A percentile compares a stretch with the other conserved stretches of the same genome.
Evolutionary conservation across 768 basidiomycete genomes (phyloP).

Genomic region (Tulasnella sp.): DNA sequence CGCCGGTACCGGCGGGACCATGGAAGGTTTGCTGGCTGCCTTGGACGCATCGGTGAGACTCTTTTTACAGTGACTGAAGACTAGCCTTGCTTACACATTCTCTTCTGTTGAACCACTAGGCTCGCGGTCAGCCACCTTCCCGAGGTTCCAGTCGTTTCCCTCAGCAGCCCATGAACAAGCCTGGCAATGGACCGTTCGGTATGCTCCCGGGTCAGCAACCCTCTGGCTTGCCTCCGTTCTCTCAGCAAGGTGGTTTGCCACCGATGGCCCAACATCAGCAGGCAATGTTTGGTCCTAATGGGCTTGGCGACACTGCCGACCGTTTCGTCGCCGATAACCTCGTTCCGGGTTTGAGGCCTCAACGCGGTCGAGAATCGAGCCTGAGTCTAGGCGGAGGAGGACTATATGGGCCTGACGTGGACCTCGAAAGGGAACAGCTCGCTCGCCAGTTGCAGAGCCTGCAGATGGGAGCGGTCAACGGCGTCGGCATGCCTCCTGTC

Average conservation of each 20-base stretch:
- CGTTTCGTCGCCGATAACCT: constrained; percentile 74
- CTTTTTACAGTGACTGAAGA: not conserved
- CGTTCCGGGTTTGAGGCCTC: constrained; percentile 69
- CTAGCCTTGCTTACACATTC: constrained; percentile 18
- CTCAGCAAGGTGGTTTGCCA: not conserved
- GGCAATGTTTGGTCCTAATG: not conserved
- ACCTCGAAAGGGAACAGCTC: constrained; percentile 32
- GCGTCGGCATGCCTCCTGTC: constrained; percentile 55
- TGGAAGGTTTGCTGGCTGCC: constrained; percentile 77
- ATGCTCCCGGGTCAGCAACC: not conserved
- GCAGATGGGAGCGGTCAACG: constrained; percentile 19
- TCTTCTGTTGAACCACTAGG: constrained; percentile 22
- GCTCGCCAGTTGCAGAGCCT: constrained; percentile 48
- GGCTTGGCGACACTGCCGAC: constrained; percentile 27
- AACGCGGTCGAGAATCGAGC: constrained; percentile 30
- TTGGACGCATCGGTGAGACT: constrained; percentile 55
- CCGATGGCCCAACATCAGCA: not conserved
- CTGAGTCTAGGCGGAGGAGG: not conserved
- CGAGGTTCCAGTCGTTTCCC: not conserved
- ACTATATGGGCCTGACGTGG: constrained; percentile 32
- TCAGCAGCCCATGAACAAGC: not conserved
- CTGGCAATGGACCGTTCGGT: not conserved
- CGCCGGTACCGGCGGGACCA: constrained; percentile 43
- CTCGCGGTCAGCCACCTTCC: not conserved
- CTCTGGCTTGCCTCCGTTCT: not conserved